A percentile compares a stretch with the other conserved stretches of the same genome.
phyloP scores from a whole-genome alignment of 2,329 filamentous ascomycete genomes.

The Dactylellina leptospora region DNA sequence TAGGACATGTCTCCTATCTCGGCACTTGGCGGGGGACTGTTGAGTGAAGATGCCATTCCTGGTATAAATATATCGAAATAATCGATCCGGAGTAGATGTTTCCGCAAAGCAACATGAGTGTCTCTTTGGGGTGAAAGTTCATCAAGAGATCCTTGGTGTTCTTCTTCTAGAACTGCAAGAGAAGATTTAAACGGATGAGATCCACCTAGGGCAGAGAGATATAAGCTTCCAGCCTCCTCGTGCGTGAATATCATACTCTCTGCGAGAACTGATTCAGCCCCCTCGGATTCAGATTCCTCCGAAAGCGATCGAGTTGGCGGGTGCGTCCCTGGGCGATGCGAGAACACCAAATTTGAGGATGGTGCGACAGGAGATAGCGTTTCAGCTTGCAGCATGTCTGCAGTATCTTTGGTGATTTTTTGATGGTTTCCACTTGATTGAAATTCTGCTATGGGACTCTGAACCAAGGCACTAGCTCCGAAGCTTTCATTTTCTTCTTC shows the following conservation, averaged over 20 bases:
- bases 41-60: slow-evolving; percentile 23
- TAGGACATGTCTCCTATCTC: background rate
- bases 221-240: slow-evolving; percentile 85
- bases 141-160: slow-evolving; percentile 4
- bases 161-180: slow-evolving; percentile 6
- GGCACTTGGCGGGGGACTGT: background rate
- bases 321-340: background rate
- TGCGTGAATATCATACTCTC: slow-evolving; percentile 78
- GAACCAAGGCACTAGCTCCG: too few relatives aligned
- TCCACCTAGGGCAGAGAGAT: slow-evolving; percentile 60
- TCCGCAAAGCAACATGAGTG: slow-evolving; percentile 56
- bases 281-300: slow-evolving; percentile 57
- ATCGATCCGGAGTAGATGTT: slow-evolving; percentile 60
- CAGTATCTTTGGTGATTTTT: slow-evolving; percentile 51
- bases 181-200: slow-evolving; percentile 45
- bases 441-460: too few relatives aligned
- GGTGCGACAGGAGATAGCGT: slow-evolving; percentile 46
- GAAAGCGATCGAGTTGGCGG: slow-evolving; percentile 55
- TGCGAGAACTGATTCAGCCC: slow-evolving; percentile 65
- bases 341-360: slow-evolving; percentile 37
- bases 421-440: slow-evolving; percentile 58
- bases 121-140: background rate
- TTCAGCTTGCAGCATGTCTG: slow-evolving; percentile 14
- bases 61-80: slow-evolving; percentile 59
- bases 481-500: too few relatives aligned